Evolutionary conservation across 768 basidiomycete species (phyloP), one percentile per base, ranked within the genome.

Genomic region (Lentinus tigrinus): DNA sequence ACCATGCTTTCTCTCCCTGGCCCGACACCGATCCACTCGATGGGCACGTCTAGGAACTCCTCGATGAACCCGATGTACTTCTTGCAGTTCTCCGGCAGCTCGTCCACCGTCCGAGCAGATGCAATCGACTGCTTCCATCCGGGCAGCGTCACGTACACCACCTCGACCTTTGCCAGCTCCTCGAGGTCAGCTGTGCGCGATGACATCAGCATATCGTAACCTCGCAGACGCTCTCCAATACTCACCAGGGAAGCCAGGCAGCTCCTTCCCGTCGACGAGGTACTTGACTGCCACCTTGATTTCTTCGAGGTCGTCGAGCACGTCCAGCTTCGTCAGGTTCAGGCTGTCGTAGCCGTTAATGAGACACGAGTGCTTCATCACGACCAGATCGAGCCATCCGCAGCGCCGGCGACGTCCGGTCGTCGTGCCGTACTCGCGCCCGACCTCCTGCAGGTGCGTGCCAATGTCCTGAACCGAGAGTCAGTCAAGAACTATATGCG

Each of bases 371-470:
- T 98, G 88, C 71, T 86, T 88, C 79, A 99, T 82, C 40, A 98
- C 93, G 55, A 98, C 93, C 14, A 98, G 80, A 73, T 99, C 97
- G 44, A 99, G 85, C 97, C 97, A 99, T 13, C 97, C 97, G 73
- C 95, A 93, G 53, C 97, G 89, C 57, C 97, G 82, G 37, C 91
- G 79, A 27, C 97, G 86, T 7, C 97, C 97, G 0, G 97, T 99
- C 1, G 95, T 97, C 24, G 84, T 86, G 19, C 97, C 97, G 63
- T 82, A 97, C 71, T 99, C 97, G 46, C 80, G 81, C 5, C 97
- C 97, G 8, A 98, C 88, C 73, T 95, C 93, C 78, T 98, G 97
- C 17, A 99, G 75, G 65, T 94, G 93, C 19, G 81, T 80, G 11
- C 97, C 97, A 39, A 88, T 71, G 26, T 87, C 84, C 93, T 95